Percentiles rank a stretch among this genome's conserved stretches.
phyloP scores from a whole-genome alignment of 2,329 filamentous ascomycete species.

The Dichotomopilus funicola region DNA sequence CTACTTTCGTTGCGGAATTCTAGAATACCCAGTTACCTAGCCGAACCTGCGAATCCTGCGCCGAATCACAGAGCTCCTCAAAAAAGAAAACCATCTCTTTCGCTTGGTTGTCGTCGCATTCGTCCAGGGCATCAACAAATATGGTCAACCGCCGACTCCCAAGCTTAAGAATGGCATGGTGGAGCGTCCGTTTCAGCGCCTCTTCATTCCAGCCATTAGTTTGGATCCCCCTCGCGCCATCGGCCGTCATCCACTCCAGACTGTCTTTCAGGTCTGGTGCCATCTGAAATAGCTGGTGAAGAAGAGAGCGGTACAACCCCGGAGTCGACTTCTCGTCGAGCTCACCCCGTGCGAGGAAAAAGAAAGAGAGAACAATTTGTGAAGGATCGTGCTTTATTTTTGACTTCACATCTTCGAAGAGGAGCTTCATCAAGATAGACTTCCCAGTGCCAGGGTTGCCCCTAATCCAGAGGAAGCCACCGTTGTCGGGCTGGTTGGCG shows the following conservation, averaged over 20 bases:
- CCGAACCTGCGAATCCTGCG: not conserved
- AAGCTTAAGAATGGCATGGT: not conserved
- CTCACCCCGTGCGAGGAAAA: slow-evolving; percentile 16
- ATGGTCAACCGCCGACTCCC: not conserved
- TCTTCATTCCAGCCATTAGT: not conserved
- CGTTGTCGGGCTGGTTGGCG: slow-evolving; percentile 4
- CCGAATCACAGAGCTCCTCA: not conserved
- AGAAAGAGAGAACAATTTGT: slow-evolving; percentile 6
- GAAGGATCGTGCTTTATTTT: not conserved
- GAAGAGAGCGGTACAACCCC: slow-evolving; percentile 18
- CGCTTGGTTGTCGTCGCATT: slow-evolving; percentile 15
- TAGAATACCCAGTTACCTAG: too few relatives aligned
- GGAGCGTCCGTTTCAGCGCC: not conserved
- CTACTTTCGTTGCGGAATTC: not conserved
- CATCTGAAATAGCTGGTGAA: slow-evolving; percentile 6
- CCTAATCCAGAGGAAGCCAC: slow-evolving; percentile 18
- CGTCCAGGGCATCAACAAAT: slow-evolving; percentile 22
- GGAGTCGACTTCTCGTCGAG: slow-evolving; percentile 8
- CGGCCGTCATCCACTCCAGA: not conserved
- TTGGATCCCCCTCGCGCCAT: not conserved
- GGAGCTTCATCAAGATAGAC: slow-evolving; percentile 20
- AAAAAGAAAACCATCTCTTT: slow-evolving; percentile 13
- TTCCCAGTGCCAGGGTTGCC: slow-evolving; percentile 20
- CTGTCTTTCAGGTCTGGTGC: not conserved
- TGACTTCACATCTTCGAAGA: not conserved